phyloP scores from a whole-genome alignment of 495 filamentous ascomycete genomes.

The Neurospora sp. region DNA sequence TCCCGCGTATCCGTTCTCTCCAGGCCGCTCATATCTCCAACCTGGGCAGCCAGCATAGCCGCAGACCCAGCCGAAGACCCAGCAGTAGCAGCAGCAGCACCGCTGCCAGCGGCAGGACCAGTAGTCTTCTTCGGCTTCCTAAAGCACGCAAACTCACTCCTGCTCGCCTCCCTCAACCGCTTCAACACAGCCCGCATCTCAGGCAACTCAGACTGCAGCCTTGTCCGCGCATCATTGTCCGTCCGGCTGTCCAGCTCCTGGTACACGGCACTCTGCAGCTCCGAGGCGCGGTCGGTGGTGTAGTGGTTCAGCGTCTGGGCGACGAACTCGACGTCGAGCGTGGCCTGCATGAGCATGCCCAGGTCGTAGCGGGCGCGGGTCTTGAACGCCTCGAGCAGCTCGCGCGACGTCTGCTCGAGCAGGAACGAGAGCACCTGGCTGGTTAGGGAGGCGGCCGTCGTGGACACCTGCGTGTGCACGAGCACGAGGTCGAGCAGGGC shows the following conservation, averaged over 20 bases:
- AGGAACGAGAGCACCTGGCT: slow-evolving; percentile 67
- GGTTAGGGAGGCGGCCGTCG: slow-evolving; percentile 63
- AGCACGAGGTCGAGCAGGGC: slow-evolving; percentile 72
- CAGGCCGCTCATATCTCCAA: not conserved
- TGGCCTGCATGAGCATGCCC: slow-evolving; percentile 86
- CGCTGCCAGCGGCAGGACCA: not conserved
- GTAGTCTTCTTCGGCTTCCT: slow-evolving; percentile 36
- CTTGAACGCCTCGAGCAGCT: slow-evolving; percentile 63
- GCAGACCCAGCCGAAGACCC: not conserved
- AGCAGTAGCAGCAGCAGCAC: not conserved
- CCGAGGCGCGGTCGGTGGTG: slow-evolving; percentile 69
- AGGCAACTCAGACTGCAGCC: slow-evolving; percentile 74
- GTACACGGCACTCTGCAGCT: slow-evolving; percentile 79
- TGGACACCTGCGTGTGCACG: slow-evolving; percentile 84
- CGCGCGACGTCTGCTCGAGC: slow-evolving; percentile 61
- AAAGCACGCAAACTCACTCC: slow-evolving; percentile 78
- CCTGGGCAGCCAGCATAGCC: not conserved
- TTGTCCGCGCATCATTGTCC: slow-evolving; percentile 67
- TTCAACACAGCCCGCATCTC: slow-evolving; percentile 83
- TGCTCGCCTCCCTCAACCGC: slow-evolving; percentile 68
- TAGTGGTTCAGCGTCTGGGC: slow-evolving; percentile 85
- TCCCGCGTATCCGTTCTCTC: slow-evolving; percentile 17
- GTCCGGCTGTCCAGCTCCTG: slow-evolving; percentile 77
- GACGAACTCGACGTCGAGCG: slow-evolving; percentile 92
- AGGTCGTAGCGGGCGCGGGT: slow-evolving; percentile 58